A percentile compares a stretch with the other conserved stretches of the same genome.
phyloP scores from a whole-genome alignment of 2,329 filamentous ascomycete genomes.

The Colletotrichum sp. region DNA sequence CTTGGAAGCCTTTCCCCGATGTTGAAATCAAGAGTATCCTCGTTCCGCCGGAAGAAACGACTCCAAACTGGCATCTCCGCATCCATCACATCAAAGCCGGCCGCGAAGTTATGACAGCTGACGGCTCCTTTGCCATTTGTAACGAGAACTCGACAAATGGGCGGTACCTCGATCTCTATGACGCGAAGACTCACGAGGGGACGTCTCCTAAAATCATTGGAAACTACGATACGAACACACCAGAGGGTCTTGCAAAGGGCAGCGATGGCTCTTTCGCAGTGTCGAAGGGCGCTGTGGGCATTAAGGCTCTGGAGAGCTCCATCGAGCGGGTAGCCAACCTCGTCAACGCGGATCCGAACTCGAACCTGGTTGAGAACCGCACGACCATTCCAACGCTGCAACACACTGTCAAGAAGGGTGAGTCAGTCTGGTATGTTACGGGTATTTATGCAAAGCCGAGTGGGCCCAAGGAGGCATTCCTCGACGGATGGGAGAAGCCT shows the following conservation, averaged over 20 bases:
- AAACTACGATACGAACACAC: slow-evolving; percentile 62
- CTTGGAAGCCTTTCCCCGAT: slow-evolving; percentile 74
- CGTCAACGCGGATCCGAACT: slow-evolving; percentile 80
- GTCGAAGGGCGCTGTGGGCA: slow-evolving; percentile 61
- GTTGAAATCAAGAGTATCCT: slow-evolving; percentile 70
- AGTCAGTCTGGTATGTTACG: slow-evolving; percentile 70
- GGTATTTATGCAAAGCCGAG: slow-evolving; percentile 74
- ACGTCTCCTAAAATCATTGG: slow-evolving; percentile 62
- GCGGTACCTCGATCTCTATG: slow-evolving; percentile 54
- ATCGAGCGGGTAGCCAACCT: slow-evolving; percentile 63
- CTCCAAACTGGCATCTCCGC: slow-evolving; percentile 74
- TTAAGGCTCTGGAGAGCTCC: slow-evolving; percentile 57
- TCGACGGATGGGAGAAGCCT: slow-evolving; percentile 64
- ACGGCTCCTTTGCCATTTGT: slow-evolving; percentile 75
- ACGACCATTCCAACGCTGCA: slow-evolving; percentile 75
- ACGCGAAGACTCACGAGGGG: slow-evolving; percentile 46
- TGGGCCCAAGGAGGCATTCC: slow-evolving; percentile 56
- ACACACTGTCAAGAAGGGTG: slow-evolving; percentile 61
- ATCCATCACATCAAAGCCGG: slow-evolving; percentile 65
- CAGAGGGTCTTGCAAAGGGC: slow-evolving; percentile 58
- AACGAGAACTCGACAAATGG: slow-evolving; percentile 55
- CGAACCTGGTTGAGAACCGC: slow-evolving; percentile 74
- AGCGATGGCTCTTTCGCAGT: slow-evolving; percentile 59
- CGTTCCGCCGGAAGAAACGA: slow-evolving; percentile 61
- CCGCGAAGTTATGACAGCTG: slow-evolving; percentile 71